Evolutionary conservation across 2,329 filamentous ascomycete species (phyloP), one percentile per base, ranked within the genome.

Genomic region (Fusarium brachygibbosum): DNA sequence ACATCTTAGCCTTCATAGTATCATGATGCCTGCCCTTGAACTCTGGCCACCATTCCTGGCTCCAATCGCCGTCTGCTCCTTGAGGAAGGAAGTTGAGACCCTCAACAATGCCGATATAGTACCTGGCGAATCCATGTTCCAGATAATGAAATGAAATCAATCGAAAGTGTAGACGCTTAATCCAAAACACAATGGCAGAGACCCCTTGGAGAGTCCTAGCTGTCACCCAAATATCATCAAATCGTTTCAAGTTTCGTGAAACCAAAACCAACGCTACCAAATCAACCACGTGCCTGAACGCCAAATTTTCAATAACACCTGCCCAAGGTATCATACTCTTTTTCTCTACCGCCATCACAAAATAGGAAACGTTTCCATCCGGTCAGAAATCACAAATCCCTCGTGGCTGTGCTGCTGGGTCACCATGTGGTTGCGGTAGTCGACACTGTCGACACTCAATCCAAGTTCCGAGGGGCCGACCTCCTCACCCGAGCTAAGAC

Each of bases 401-500:
- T 76, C 65, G 17, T 56, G 57, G 28, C 60, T 58, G 31, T 72
- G 58, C 49, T 53, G 69, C 44, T 53, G 65, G 35, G 66, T 17
- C 34, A 75, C 66, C 61, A 77, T 70, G 32, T 76, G 74, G 49
- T 76, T 76, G 19, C 71, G 70, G 52, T 78, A 80, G 41, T 79
- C 74, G 31, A 76, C 69, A 52, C 76, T 79, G 32, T 77, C 77
- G 44, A 84, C 78, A 54, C 80, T 79, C 14, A 86, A 72, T 21
- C 84, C 81, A 55, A 86, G 69, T 55, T 86, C 82, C 31, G 80
- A 81, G 8, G 83, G 77, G 5, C 80, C 77, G 28, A 84, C 76
- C 48, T 88, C 86, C 46, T 88, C 86, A 3, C 81, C 82, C 0
- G 85, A 87, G 76, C 85, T 87, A 42, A 88, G 77, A 72, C 86